These are phyloP conservation scores for Thielaviopsis musarum DNA, from an alignment of 2,329 filamentous ascomycete species.

Conservation along the genomic window DNA sequence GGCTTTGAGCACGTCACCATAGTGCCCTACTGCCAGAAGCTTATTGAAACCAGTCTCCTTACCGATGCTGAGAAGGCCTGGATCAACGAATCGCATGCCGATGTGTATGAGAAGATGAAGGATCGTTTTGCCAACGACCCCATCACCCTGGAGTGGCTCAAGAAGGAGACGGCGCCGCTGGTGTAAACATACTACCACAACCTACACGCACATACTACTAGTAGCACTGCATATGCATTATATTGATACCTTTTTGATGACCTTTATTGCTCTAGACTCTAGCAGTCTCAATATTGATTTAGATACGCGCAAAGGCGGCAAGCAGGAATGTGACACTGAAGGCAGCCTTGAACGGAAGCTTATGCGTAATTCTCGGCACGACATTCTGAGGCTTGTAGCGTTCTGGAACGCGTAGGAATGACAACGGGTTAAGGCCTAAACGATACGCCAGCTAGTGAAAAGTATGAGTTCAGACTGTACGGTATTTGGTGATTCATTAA, in stretches of 20 bases:
- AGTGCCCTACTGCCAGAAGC: slow-evolving; percentile 81
- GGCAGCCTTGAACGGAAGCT: slow-evolving; percentile 48
- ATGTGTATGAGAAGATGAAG: slow-evolving; percentile 69
- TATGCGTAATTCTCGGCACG: slow-evolving; percentile 17
- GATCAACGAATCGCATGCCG: slow-evolving; percentile 71
- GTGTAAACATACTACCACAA: slow-evolving; percentile 2
- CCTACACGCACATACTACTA: neutral
- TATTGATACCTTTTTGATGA: neutral
- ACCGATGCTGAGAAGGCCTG: slow-evolving; percentile 62
- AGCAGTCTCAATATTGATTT: slow-evolving; percentile 11
- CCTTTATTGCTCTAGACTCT: neutral
- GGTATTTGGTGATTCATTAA: neutral
- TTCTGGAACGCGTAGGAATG: slow-evolving; percentile 17
- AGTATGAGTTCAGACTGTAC: neutral
- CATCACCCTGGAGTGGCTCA: slow-evolving; percentile 61
- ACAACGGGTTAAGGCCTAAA: slow-evolving; percentile 25
- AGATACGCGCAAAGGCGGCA: slow-evolving; percentile 34
- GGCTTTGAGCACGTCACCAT: slow-evolving; percentile 96
- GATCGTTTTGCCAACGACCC: slow-evolving; percentile 57
- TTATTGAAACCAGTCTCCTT: slow-evolving; percentile 62
- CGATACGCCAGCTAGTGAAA: slow-evolving; percentile 24
- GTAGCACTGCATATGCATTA: neutral
- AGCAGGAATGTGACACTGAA: slow-evolving; percentile 60
- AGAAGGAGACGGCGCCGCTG: slow-evolving; percentile 50
- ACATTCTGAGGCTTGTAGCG: slow-evolving; percentile 8